Percentiles rank a stretch among this genome's conserved stretches.
These are phyloP conservation scores for Poronia punctata DNA, from an alignment of 495 filamentous ascomycete species.

Conservation along the genomic window DNA sequence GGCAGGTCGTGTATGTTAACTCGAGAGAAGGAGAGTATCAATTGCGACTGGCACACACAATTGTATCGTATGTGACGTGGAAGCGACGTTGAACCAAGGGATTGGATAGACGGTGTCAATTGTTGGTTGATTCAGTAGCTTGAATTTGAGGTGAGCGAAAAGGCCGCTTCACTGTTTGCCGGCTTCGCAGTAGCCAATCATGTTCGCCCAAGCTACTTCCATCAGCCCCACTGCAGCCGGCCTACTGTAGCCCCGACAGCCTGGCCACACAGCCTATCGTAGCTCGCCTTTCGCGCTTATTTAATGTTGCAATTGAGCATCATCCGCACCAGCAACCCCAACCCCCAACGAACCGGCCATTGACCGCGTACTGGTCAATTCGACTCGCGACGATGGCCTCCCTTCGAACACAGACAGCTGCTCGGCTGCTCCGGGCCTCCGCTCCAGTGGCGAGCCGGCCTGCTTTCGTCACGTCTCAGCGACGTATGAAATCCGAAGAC, in stretches of 20 bases:
- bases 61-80: slow-evolving; percentile 18
- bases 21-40: slow-evolving; percentile 16
- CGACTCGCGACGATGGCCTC: slow-evolving; percentile 24
- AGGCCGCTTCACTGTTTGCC: slow-evolving; percentile 20
- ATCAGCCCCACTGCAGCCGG: neutral
- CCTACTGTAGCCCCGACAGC: too few species aligned
- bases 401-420: slow-evolving; percentile 35
- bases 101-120: slow-evolving; percentile 11
- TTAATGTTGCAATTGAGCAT: neutral
- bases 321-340: neutral
- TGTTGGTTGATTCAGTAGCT: slow-evolving; percentile 23
- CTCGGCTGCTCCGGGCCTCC: slow-evolving; percentile 38
- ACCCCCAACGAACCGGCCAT: slow-evolving; percentile 8
- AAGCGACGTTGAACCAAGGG: slow-evolving; percentile 13
- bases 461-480: slow-evolving; percentile 32
- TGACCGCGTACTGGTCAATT: slow-evolving; percentile 2
- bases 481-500: slow-evolving; percentile 39
- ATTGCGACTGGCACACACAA: slow-evolving; percentile 18
- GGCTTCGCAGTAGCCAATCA: slow-evolving; percentile 22
- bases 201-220: slow-evolving; percentile 2
- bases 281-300: too few species aligned
- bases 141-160: slow-evolving; percentile 24
- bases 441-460: slow-evolving; percentile 25
- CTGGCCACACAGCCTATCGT: too few species aligned
- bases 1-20: slow-evolving; percentile 30